A percentile compares a stretch with the other conserved stretches of the same genome.
These are phyloP conservation scores for Calonectria naviculata DNA, from an alignment of 2,329 filamentous ascomycete genomes.

Conservation along the genomic window DNA sequence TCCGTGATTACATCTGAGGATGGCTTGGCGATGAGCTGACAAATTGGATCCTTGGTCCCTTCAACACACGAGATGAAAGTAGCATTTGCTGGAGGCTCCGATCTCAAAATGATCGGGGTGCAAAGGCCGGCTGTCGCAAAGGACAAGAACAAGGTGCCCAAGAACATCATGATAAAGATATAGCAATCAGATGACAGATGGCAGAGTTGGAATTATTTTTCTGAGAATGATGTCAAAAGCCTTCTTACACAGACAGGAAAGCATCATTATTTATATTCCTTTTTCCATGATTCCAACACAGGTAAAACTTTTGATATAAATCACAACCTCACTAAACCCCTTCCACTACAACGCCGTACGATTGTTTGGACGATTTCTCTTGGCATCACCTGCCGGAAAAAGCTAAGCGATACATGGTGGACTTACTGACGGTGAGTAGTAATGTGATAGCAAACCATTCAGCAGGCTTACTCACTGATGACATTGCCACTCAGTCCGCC, in stretches of 20 bases:
- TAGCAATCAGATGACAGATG: background rate
- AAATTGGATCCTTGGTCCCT: background rate
- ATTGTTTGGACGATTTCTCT: background rate
- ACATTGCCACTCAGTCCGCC: background rate
- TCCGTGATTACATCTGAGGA: conserved; percentile 7
- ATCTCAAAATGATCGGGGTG: background rate
- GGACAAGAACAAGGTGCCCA: background rate
- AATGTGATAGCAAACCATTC: background rate
- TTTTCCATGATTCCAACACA: background rate
- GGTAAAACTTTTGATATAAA: background rate
- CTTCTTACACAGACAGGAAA: background rate
- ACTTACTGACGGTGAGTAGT: background rate
- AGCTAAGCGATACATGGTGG: background rate
- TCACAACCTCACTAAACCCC: background rate
- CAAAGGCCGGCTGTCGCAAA: conserved; percentile 7
- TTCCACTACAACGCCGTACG: background rate
- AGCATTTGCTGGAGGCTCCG: conserved; percentile 1
- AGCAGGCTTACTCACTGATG: background rate
- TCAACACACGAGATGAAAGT: conserved; percentile 7
- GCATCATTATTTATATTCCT: background rate
- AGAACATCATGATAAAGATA: background rate
- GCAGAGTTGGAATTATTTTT: background rate
- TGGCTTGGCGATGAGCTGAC: background rate
- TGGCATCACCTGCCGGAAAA: background rate
- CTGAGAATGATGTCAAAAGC: background rate